A percentile compares a stretch with the other conserved stretches of the same genome.
Conservation (phyloP, 345 rosid species). For the Hibiscus mutabilis region DNA sequence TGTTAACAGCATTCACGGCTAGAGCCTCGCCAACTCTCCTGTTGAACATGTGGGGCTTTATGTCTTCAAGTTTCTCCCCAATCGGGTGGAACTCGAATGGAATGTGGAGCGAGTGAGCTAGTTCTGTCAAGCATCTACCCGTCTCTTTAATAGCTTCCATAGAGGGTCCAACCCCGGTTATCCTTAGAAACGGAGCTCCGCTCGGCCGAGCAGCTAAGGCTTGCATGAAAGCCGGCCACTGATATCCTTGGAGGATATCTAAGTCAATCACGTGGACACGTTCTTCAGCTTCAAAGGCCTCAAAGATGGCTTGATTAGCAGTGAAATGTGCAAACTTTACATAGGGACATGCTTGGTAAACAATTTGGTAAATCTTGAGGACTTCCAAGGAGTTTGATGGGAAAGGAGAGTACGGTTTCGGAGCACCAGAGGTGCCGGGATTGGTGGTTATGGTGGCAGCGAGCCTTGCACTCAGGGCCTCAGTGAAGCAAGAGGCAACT, state of each 20-base stretch:
- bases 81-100: conserved; percentile 59
- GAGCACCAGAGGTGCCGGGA: conserved; percentile 18
- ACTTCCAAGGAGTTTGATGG: conserved; percentile 47
- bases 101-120: conserved; percentile 57
- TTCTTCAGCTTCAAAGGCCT: conserved; percentile 63
- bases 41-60: conserved; percentile 61
- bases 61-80: conserved; percentile 49
- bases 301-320: conserved; percentile 63
- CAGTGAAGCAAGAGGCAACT: conserved; percentile 62
- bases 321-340: conserved; percentile 67
- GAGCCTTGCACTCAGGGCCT: conserved; percentile 51
- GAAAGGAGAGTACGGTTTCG: conserved; percentile 35
- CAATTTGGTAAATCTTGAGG: conserved; percentile 53
- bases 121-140: conserved; percentile 51
- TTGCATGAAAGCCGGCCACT: conserved; percentile 81
- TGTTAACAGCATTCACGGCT: conserved; percentile 45
- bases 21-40: conserved; percentile 58
- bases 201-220: conserved; percentile 54
- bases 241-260: conserved; percentile 66
- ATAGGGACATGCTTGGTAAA: conserved; percentile 66
- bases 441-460: conserved; percentile 38
- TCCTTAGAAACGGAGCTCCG: conserved; percentile 54
- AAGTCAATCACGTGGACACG: conserved; percentile 69
- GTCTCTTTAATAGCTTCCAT: conserved; percentile 43
- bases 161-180: conserved; percentile 47